Evolutionary conservation across 2,329 filamentous ascomycete genomes (phyloP).

Genomic region (Aureobasidium leucospermi): DNA sequence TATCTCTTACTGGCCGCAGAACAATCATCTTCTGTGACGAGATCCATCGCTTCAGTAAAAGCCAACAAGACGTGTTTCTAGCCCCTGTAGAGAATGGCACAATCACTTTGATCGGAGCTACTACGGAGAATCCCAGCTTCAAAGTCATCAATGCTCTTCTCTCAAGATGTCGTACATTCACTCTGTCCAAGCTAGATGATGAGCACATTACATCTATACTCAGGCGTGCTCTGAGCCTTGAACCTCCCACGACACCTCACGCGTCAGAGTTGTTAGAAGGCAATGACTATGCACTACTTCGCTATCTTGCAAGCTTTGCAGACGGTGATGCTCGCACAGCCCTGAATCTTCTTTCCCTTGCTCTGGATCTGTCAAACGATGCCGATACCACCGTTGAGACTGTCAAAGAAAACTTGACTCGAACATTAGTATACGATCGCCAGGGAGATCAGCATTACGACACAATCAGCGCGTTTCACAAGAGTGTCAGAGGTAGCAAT

Average conservation of each 20-base stretch:
- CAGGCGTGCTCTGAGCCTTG: slow-evolving; percentile 56
- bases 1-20: slow-evolving; percentile 72
- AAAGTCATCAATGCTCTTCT: slow-evolving; percentile 82
- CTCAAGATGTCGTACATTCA: slow-evolving; percentile 86
- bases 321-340: slow-evolving; percentile 92
- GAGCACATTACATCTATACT: slow-evolving; percentile 69
- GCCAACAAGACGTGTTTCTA: slow-evolving; percentile 91
- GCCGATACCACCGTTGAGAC: slow-evolving; percentile 62
- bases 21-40: slow-evolving; percentile 98
- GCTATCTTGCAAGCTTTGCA: slow-evolving; percentile 76
- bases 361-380: slow-evolving; percentile 65
- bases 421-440: slow-evolving; percentile 90
- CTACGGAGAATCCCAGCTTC: slow-evolving; percentile 95
- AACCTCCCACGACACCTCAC: slow-evolving; percentile 12
- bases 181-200: slow-evolving; percentile 65
- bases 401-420: slow-evolving; percentile 77
- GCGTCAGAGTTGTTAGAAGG: slow-evolving; percentile 51
- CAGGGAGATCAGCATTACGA: slow-evolving; percentile 97
- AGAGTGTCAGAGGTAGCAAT: slow-evolving; percentile 82
- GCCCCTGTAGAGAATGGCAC: slow-evolving; percentile 86
- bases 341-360: slow-evolving; percentile 84
- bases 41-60: slow-evolving; percentile 84
- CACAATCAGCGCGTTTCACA: slow-evolving; percentile 94
- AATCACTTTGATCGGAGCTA: slow-evolving; percentile 87
- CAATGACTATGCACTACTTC: slow-evolving; percentile 56